Conservation (phyloP, 176 grass and related monocot species). For the Canna indica region DNA sequence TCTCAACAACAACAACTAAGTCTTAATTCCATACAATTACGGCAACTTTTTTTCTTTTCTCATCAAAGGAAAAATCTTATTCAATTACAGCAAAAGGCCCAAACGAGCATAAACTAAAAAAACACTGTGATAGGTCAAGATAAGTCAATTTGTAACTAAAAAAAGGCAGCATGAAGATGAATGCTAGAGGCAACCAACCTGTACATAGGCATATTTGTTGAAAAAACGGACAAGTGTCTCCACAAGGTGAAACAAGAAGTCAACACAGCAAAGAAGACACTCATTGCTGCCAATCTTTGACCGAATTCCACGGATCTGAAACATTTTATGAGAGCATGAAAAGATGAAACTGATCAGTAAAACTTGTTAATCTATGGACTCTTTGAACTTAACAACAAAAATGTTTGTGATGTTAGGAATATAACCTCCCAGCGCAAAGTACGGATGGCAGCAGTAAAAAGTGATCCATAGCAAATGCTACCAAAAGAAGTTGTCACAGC, state of each 20-base stretch:
- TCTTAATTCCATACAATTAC: too few species aligned
- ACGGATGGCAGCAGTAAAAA: conserved; percentile 95
- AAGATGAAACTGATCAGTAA: background rate
- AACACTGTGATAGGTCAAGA: too few species aligned
- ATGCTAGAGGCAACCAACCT: conserved; percentile 34
- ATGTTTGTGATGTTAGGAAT: conserved; percentile 4
- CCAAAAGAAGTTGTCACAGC: conserved; percentile 90
- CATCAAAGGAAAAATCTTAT: too few species aligned
- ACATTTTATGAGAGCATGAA: conserved; percentile 4
- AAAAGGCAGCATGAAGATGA: background rate
- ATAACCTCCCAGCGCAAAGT: conserved; percentile 92
- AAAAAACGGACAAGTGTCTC: conserved; percentile 96
- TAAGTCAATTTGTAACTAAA: too few species aligned
- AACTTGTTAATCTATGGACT: background rate
- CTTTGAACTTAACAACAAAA: background rate
- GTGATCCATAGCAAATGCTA: conserved; percentile 98
- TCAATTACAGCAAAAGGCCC: too few species aligned
- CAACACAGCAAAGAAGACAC: conserved; percentile 91
- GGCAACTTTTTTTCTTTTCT: too few species aligned
- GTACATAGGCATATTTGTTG: conserved; percentile 99
- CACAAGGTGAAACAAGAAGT: conserved; percentile 96
- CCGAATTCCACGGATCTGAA: conserved; percentile 82
- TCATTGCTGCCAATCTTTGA: conserved; percentile 94
- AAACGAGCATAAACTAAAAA: too few species aligned
- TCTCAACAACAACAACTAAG: too few species aligned